phyloP scores from a whole-genome alignment of 139 green algal species.

The Coelastrella sp. region DNA sequence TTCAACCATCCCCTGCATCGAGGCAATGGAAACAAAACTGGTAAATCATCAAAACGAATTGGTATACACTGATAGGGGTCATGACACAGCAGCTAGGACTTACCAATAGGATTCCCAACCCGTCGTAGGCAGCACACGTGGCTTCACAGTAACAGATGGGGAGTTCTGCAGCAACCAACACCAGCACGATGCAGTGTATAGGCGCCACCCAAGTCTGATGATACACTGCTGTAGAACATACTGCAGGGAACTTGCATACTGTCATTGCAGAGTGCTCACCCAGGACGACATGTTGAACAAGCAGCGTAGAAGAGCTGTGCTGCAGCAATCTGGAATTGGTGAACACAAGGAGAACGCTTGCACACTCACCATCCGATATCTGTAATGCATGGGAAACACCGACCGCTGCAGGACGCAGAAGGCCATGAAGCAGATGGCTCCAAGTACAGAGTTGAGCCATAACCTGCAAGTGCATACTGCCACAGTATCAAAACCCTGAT shows the following conservation, averaged over 20 bases:
- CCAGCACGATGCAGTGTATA: background rate
- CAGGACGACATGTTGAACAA: background rate
- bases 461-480: slow-evolving; percentile 15
- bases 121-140: background rate
- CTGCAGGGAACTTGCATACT: too few relatives aligned
- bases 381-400: slow-evolving; percentile 43
- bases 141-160: slow-evolving; percentile 38
- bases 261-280: background rate
- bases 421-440: slow-evolving; percentile 24
- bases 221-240: too few relatives aligned
- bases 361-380: slow-evolving; percentile 40
- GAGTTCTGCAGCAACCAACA: slow-evolving; percentile 27
- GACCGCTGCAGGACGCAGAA: slow-evolving; percentile 49
- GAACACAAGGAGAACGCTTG: background rate
- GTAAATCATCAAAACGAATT: background rate
- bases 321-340: background rate
- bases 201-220: too few relatives aligned
- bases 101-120: slow-evolving; percentile 42
- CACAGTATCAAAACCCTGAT: background rate
- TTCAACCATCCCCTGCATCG: slow-evolving; percentile 56
- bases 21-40: background rate
- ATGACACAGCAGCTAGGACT: background rate
- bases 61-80: background rate
- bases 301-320: too few relatives aligned
- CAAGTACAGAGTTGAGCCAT: slow-evolving; percentile 46